Percentiles rank a stretch among this genome's conserved stretches.
Evolutionary conservation across 2,329 filamentous ascomycete species (phyloP).

Genomic region (Sporothrix luriei): DNA sequence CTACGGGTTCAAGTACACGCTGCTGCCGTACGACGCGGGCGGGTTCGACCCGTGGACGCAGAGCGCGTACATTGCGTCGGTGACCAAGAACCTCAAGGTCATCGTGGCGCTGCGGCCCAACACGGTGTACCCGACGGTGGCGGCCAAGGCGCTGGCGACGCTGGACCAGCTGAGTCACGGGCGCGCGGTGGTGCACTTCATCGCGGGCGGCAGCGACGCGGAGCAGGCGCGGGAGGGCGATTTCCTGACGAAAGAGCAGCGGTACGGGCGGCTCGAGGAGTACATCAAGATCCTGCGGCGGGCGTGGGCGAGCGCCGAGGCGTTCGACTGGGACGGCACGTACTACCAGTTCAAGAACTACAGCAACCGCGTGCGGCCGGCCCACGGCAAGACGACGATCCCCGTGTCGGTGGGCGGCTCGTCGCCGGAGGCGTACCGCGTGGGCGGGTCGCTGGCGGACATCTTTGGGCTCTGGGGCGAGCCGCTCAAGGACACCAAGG

Average conservation of each 20-base stretch:
- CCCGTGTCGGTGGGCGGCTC: slow-evolving; percentile 63
- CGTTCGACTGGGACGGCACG: slow-evolving; percentile 64
- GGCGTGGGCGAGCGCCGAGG: slow-evolving; percentile 58
- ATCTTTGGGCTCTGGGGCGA: slow-evolving; percentile 68
- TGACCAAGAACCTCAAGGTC: slow-evolving; percentile 61
- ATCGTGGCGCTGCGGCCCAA: slow-evolving; percentile 65
- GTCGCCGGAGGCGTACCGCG: slow-evolving; percentile 60
- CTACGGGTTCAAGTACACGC: slow-evolving; percentile 63
- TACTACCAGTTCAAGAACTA: slow-evolving; percentile 64
- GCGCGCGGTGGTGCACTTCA: slow-evolving; percentile 61
- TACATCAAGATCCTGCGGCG: slow-evolving; percentile 63
- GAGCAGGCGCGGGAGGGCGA: slow-evolving; percentile 65
- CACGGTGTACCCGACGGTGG: slow-evolving; percentile 63
- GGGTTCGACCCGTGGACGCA: slow-evolving; percentile 61
- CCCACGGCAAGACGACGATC: slow-evolving; percentile 51
- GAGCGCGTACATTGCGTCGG: slow-evolving; percentile 59
- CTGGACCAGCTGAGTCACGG: slow-evolving; percentile 62
- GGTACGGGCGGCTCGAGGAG: slow-evolving; percentile 61
- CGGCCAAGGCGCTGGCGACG: slow-evolving; percentile 63
- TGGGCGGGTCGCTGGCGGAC: slow-evolving; percentile 61
- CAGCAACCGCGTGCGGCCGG: slow-evolving; percentile 56
- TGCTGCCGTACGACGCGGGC: slow-evolving; percentile 61
- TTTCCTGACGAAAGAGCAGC: slow-evolving; percentile 59
- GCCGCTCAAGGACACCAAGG: slow-evolving; percentile 63
- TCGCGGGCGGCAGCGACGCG: slow-evolving; percentile 62